Evolutionary conservation across 768 basidiomycete species (phyloP).

Genomic region (Psilocybe subaeruginosa): DNA sequence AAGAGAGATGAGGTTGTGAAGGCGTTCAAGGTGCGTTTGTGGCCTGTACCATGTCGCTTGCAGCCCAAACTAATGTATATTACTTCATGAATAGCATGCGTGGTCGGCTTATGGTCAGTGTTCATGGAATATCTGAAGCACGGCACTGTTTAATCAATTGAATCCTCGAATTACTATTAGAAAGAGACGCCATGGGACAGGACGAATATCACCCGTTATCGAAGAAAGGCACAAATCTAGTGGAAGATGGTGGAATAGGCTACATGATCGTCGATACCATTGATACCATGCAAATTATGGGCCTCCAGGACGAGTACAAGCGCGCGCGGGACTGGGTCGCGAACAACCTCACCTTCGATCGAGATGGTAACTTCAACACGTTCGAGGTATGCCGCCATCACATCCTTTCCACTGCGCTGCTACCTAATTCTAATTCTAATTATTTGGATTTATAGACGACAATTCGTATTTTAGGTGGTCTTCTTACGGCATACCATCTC

Average conservation of each 20-base stretch:
- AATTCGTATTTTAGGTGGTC: slow-evolving; percentile 89
- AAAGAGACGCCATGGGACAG: slow-evolving; percentile 88
- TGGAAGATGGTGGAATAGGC: slow-evolving; percentile 78
- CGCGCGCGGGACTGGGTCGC: slow-evolving; percentile 83
- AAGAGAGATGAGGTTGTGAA: slow-evolving; percentile 73
- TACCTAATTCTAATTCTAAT: slow-evolving; percentile 52
- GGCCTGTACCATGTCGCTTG: not conserved
- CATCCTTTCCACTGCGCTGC: slow-evolving; percentile 43
- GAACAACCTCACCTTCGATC: slow-evolving; percentile 70
- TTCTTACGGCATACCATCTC: slow-evolving; percentile 87
- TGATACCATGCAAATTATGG: slow-evolving; percentile 90
- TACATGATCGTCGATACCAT: slow-evolving; percentile 90
- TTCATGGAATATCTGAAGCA: not conserved
- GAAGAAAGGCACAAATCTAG: slow-evolving; percentile 76
- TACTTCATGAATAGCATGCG: slow-evolving; percentile 61
- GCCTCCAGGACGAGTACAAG: slow-evolving; percentile 76
- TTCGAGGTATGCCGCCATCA: slow-evolving; percentile 74
- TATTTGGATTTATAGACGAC: slow-evolving; percentile 65
- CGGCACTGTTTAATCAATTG: not conserved
- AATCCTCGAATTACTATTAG: slow-evolving; percentile 40
- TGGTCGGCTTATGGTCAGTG: slow-evolving; percentile 83
- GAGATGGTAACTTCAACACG: slow-evolving; percentile 81
- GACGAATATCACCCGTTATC: slow-evolving; percentile 93
- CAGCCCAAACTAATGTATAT: slow-evolving; percentile 1
- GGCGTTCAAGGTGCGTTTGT: slow-evolving; percentile 72